A percentile compares a stretch with the other conserved stretches of the same genome.
Evolutionary conservation across 176 grass and related monocot species (phyloP).

Genomic region (Calamus simplicifolius): DNA sequence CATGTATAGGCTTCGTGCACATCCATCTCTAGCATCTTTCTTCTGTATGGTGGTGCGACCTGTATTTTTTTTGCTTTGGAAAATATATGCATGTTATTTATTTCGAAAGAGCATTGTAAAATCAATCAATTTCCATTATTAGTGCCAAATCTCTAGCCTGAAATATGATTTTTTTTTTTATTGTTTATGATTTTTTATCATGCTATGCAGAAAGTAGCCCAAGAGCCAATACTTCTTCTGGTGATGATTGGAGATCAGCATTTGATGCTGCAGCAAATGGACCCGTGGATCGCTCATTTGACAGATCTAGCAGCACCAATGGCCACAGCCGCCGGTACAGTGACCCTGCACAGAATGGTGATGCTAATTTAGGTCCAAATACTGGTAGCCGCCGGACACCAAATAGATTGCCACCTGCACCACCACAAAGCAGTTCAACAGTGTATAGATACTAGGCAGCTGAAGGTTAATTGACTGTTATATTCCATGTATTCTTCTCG

Average conservation of each 20-base stretch:
- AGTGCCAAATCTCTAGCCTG: too few relatives aligned
- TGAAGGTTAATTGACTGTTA: too few relatives aligned
- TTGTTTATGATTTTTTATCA: background rate
- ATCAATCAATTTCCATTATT: too few relatives aligned
- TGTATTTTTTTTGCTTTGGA: too few relatives aligned
- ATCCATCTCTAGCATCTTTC: too few relatives aligned
- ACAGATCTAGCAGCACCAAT: constrained; percentile 23
- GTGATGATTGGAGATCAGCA: constrained; percentile 75
- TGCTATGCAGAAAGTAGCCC: constrained; percentile 45
- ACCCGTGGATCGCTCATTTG: constrained; percentile 14
- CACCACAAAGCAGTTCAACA: constrained; percentile 24
- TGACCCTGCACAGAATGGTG: constrained; percentile 33
- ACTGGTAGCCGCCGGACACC: constrained; percentile 37
- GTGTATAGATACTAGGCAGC: too few relatives aligned
- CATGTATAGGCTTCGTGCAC: too few relatives aligned
- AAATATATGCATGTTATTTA: too few relatives aligned
- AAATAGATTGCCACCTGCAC: constrained; percentile 44
- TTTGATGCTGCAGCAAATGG: constrained; percentile 48
- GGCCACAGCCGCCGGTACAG: constrained; percentile 17
- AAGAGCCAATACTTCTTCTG: constrained; percentile 8
- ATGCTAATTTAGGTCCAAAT: constrained; percentile 21
- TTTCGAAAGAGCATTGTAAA: too few relatives aligned
- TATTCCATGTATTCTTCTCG: too few relatives aligned
- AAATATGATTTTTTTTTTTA: background rate
- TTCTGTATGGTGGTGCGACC: too few relatives aligned